Percentiles rank a stretch among this genome's conserved stretches.
These are phyloP conservation scores for Cucurbitaria berberidis DNA, from an alignment of 2,329 filamentous ascomycete genomes.

Conservation along the genomic window DNA sequence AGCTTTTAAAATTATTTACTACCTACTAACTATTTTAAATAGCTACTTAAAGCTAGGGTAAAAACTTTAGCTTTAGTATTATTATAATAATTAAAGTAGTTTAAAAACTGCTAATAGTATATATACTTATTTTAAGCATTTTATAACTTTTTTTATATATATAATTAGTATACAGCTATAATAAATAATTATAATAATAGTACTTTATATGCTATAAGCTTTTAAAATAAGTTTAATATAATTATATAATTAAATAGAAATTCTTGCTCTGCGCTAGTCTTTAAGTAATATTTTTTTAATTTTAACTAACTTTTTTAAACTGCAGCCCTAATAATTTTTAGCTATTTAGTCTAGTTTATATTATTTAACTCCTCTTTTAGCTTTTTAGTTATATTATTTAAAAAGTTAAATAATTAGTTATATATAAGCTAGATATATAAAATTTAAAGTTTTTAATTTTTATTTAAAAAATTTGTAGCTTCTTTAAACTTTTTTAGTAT, in stretches of 20 bases:
- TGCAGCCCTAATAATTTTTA: not conserved
- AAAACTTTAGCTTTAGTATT: not conserved
- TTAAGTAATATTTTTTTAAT: not conserved
- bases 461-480: not conserved
- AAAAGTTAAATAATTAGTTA: not conserved
- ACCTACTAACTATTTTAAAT: not conserved
- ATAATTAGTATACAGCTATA: not conserved
- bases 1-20: not conserved
- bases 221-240: conserved; percentile 3
- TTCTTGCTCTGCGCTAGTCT: not conserved
- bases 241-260: not conserved
- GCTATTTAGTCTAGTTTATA: not conserved
- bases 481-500: not conserved
- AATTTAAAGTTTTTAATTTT: not conserved
- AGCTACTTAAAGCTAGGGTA: not conserved
- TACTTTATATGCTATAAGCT: conserved; percentile 5
- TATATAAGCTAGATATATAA: not conserved
- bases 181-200: conserved; percentile 13
- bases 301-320: not conserved
- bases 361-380: not conserved
- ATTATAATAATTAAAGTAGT: conserved; percentile 6
- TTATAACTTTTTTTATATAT: not conserved
- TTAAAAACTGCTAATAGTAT: conserved; percentile 2
- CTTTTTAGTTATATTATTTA: not conserved
- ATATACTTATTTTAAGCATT: not conserved